phyloP scores from a whole-genome alignment of 768 basidiomycete genomes.

The Podaxis sp. region DNA sequence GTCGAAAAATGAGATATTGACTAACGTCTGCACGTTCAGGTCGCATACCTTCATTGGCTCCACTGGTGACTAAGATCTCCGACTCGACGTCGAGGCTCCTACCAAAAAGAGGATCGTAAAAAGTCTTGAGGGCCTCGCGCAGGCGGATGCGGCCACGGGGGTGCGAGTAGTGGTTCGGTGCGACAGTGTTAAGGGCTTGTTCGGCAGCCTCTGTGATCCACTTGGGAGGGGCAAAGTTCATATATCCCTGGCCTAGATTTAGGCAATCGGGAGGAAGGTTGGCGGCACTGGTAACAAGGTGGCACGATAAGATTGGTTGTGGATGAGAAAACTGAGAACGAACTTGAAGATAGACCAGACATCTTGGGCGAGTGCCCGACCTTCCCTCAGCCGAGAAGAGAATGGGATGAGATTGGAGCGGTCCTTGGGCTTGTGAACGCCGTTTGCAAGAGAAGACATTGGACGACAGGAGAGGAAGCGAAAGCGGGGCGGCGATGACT shows the following conservation, averaged over 20 bases:
- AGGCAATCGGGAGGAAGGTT: slow-evolving; percentile 92
- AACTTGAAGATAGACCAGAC: slow-evolving; percentile 94
- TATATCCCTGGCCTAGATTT: slow-evolving; percentile 94
- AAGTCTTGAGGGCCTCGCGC: slow-evolving; percentile 80
- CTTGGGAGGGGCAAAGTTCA: slow-evolving; percentile 86
- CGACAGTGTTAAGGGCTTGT: slow-evolving; percentile 60
- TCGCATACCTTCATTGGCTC: slow-evolving; percentile 87
- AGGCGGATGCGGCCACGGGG: slow-evolving; percentile 87
- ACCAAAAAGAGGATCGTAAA: slow-evolving; percentile 69
- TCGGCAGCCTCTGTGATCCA: slow-evolving; percentile 79
- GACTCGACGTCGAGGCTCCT: slow-evolving; percentile 78
- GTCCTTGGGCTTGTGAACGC: slow-evolving; percentile 26
- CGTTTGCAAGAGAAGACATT: slow-evolving; percentile 20
- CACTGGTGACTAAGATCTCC: slow-evolving; percentile 93
- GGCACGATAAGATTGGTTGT: slow-evolving; percentile 13
- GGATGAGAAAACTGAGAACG: slow-evolving; percentile 19
- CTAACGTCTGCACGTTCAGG: neutral
- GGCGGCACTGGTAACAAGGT: slow-evolving; percentile 54
- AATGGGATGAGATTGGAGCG: slow-evolving; percentile 59
- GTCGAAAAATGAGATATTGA: slow-evolving; percentile 11
- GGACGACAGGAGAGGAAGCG: slow-evolving; percentile 17
- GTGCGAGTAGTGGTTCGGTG: slow-evolving; percentile 86
- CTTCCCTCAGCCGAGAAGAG: slow-evolving; percentile 71
- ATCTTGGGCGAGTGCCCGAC: slow-evolving; percentile 77
- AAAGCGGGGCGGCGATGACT: neutral